phyloP scores from a whole-genome alignment of 1,284 basidiomycete genomes.

The Malassezia obtusa region DNA sequence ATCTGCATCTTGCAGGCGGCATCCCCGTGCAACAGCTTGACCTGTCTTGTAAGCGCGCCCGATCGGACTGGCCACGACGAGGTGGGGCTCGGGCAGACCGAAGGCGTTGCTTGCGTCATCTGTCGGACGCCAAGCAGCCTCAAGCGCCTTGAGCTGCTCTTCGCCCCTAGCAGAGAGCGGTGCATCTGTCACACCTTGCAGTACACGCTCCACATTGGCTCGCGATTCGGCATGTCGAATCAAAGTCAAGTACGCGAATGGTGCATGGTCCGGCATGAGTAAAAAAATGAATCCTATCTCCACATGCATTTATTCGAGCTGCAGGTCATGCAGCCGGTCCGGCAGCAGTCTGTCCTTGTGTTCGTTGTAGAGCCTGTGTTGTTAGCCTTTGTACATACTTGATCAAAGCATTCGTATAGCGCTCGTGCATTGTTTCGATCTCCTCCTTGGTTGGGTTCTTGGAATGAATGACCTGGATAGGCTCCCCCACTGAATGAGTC shows the following conservation, averaged over 20 bases:
- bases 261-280: neutral
- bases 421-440: constrained; percentile 66
- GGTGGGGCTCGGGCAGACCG: constrained; percentile 21
- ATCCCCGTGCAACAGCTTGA: constrained; percentile 19
- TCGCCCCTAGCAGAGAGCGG: constrained; percentile 28
- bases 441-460: constrained; percentile 73
- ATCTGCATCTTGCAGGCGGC: neutral
- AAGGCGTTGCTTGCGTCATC: neutral
- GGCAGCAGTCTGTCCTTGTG: constrained; percentile 31
- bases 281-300: neutral
- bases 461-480: constrained; percentile 68
- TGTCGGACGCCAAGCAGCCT: constrained; percentile 9
- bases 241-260: constrained; percentile 23
- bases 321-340: neutral
- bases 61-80: constrained; percentile 32
- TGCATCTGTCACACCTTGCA: constrained; percentile 41
- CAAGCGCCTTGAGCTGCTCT: constrained; percentile 29
- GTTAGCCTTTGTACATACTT: constrained; percentile 10
- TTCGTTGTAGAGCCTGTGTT: constrained; percentile 39
- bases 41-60: constrained; percentile 30
- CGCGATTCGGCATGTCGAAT: constrained; percentile 39
- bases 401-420: constrained; percentile 72
- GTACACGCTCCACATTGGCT: constrained; percentile 36
- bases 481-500: constrained; percentile 58
- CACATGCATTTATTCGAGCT: neutral